Base-by-base conservation (phyloP, 108 stramenopile species). In the Cylindrotheca closterium region DNA sequence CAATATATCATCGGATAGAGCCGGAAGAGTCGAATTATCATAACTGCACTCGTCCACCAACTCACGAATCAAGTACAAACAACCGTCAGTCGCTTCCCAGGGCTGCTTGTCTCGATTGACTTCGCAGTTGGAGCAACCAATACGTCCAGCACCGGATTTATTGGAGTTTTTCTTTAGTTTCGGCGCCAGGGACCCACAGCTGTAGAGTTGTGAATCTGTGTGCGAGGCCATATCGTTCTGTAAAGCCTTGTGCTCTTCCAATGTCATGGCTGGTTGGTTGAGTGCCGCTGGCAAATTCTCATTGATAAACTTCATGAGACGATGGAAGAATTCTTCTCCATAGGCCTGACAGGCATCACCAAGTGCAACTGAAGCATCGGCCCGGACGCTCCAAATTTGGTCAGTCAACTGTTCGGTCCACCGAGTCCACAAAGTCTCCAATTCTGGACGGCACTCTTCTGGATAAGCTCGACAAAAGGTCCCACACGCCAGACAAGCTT, bases 11-110 rank as follows among this genome's bases (percentile, higher is more conserved):
- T 93, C 92, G 7, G 66, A 26, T 1, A 74, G 66, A 0, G 81
- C 70, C 17, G 74, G 74, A 0, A 55, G 21, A 10, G 60, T 30
- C 25, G 55, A 67, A 33, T 74, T 71, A 30, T 80, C 67, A 25
- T 46, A 48, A 42, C 69, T 73, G 48, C 83, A 80, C 21, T 78
- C 73, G 12, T 67, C 68, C 18, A 86, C 73, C 21, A 93, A 60
- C 55, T 93, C 92, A 4, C 87, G 79, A 45, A 93, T 56, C 70
- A 98, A 68, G 69, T 96, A 98, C 30, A 97, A 65, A 48, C 91
- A 96, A 4, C 97, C 97, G 74, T 98, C 97, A 24, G 94, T 94
- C 34, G 94, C 88, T 66, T 98, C 96, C 97, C 97, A 98, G 2
- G 94, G 94, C 61, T 82, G 73, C 53, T 89, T 92, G 31, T 89